Conservation (phyloP, 2,329 filamentous ascomycete genomes). For the Colletotrichum cordylinicola region DNA sequence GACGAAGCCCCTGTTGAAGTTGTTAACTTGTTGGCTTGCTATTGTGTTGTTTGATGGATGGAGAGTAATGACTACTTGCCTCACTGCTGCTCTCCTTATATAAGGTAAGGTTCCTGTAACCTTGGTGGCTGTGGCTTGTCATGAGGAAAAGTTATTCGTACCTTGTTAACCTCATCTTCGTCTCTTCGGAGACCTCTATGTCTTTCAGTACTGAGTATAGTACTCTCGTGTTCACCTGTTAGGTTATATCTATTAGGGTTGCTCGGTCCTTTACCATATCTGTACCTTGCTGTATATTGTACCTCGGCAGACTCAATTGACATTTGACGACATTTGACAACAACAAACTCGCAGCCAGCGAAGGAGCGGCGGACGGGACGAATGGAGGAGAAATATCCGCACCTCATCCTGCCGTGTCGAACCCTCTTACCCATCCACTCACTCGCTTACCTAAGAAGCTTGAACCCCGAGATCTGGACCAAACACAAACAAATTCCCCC, state of each 20-base stretch:
- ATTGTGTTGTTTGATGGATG: not conserved
- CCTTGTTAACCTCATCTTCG: not conserved
- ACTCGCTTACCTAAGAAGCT: not conserved
- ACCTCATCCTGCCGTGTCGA: not conserved
- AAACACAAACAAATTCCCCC: not conserved
- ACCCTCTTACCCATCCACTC: not conserved
- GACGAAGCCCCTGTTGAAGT: not conserved
- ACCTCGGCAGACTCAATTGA: not conserved
- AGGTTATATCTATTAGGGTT: not conserved
- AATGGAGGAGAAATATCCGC: not conserved
- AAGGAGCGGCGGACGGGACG: not conserved
- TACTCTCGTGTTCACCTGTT: not conserved
- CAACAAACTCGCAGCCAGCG: not conserved
- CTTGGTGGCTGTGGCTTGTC: not conserved
- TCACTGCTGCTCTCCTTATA: not conserved
- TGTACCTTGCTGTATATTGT: not conserved
- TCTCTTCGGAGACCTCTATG: not conserved
- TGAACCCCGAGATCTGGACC: not conserved
- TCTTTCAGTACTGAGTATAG: not conserved
- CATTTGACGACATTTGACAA: not conserved
- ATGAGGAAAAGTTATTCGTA: not conserved
- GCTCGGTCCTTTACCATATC: not conserved
- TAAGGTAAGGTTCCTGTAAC: not conserved
- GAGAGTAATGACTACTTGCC: not conserved
- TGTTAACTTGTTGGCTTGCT: too few species aligned